These are phyloP conservation scores for Suhomyces panamericanus DNA, from an alignment of 1,139 yeast species.

Conservation along the genomic window DNA sequence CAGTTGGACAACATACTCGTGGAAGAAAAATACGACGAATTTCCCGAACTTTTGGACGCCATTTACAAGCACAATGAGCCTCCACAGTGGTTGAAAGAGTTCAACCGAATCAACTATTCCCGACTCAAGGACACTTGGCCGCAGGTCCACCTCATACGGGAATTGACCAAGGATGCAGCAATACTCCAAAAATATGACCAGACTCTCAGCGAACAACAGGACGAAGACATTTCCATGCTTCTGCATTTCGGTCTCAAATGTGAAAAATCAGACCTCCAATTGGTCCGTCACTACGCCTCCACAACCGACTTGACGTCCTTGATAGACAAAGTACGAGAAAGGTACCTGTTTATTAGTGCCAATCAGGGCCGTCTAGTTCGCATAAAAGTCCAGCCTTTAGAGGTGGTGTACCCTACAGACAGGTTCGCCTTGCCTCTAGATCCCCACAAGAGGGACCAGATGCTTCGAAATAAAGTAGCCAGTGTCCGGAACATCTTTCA, in stretches of 20 bases:
- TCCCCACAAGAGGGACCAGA: conserved; percentile 28
- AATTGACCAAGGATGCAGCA: conserved; percentile 23
- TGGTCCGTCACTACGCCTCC: conserved; percentile 4
- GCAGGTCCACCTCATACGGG: conserved; percentile 35
- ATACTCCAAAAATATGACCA: conserved; percentile 15
- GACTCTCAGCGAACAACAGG: conserved; percentile 13
- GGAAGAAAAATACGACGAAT: conserved; percentile 27
- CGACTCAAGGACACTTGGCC: conserved; percentile 36
- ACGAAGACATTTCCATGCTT: conserved; percentile 14
- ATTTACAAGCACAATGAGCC: conserved; percentile 23
- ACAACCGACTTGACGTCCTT: conserved; percentile 6
- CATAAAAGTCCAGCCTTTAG: conserved; percentile 31
- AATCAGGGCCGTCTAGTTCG: conserved; percentile 24
- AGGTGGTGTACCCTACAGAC: conserved; percentile 35
- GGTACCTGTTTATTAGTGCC: conserved; percentile 24
- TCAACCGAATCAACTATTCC: conserved; percentile 23
- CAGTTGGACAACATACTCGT: conserved; percentile 30
- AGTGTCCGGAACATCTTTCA: conserved; percentile 23
- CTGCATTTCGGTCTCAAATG: conserved; percentile 16
- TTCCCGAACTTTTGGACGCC: conserved; percentile 30
- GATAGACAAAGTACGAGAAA: conserved; percentile 16
- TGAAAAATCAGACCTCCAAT: background rate
- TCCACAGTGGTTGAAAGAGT: conserved; percentile 24
- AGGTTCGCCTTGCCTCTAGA: conserved; percentile 36
- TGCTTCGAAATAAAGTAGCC: conserved; percentile 27